These are phyloP conservation scores for Suillus variegatus DNA, from an alignment of 768 basidiomycete genomes.

Conservation along the genomic window DNA sequence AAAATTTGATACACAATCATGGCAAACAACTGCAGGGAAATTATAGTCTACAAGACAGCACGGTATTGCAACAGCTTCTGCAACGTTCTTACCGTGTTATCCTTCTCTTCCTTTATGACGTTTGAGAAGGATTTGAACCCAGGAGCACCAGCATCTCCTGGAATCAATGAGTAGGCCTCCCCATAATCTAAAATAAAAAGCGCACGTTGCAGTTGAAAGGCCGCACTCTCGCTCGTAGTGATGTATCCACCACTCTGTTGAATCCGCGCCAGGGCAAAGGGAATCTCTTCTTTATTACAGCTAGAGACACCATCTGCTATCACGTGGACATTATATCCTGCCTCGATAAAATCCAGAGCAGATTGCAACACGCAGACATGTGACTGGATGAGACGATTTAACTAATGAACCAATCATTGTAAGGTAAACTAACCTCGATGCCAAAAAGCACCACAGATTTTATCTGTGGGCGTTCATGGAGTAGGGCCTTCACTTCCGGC, in stretches of 20 bases:
- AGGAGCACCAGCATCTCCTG: constrained; percentile 61
- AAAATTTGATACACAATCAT: too few species aligned
- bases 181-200: constrained; percentile 13
- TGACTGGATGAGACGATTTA: constrained; percentile 47
- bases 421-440: constrained; percentile 66
- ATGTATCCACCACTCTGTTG: constrained; percentile 75
- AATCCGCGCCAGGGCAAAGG: constrained; percentile 69
- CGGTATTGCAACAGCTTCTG: constrained; percentile 33
- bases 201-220: constrained; percentile 74
- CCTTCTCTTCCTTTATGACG: constrained; percentile 79
- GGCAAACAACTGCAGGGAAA: neutral
- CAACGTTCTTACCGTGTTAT: constrained; percentile 47
- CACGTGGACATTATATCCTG: constrained; percentile 58
- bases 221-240: constrained; percentile 78
- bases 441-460: constrained; percentile 77
- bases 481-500: constrained; percentile 56
- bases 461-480: constrained; percentile 49
- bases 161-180: constrained; percentile 16
- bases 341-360: constrained; percentile 61
- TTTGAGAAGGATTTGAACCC: constrained; percentile 73
- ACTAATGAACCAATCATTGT: neutral
- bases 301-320: constrained; percentile 86
- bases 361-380: constrained; percentile 92
- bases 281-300: constrained; percentile 77
- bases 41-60: constrained; percentile 4